These are phyloP conservation scores for Paecilomyces formosus DNA, from an alignment of 2,329 filamentous ascomycete genomes.

Conservation along the genomic window DNA sequence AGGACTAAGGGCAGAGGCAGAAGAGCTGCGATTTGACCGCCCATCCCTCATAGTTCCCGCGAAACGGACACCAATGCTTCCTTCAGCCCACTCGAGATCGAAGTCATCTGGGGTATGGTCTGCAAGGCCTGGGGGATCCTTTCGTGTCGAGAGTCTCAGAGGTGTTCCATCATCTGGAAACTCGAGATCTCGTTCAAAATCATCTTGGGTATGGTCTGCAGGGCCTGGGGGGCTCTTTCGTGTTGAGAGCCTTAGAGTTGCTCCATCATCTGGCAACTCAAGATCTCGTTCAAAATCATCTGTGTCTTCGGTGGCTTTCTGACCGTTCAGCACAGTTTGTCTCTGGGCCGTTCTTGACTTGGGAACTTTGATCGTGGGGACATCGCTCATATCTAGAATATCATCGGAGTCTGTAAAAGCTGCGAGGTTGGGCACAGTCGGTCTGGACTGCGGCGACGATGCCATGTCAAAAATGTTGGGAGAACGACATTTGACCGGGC, in stretches of 20 bases:
- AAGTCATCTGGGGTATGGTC: slow-evolving; percentile 63
- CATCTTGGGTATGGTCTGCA: slow-evolving; percentile 54
- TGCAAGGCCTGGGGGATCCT: slow-evolving; percentile 57
- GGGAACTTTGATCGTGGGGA: slow-evolving; percentile 60
- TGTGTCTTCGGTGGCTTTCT: slow-evolving; percentile 29
- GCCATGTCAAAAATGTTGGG: slow-evolving; percentile 20
- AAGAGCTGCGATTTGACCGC: slow-evolving; percentile 77
- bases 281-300: slow-evolving; percentile 69
- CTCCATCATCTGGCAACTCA: slow-evolving; percentile 60
- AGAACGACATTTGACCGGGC: slow-evolving; percentile 28
- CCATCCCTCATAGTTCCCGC: slow-evolving; percentile 75
- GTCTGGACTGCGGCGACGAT: slow-evolving; percentile 46
- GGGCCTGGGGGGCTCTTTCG: slow-evolving; percentile 57
- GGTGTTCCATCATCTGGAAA: slow-evolving; percentile 58
- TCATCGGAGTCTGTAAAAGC: slow-evolving; percentile 56
- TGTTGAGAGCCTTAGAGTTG: slow-evolving; percentile 53
- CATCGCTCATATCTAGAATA: slow-evolving; percentile 56
- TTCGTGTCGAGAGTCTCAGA: slow-evolving; percentile 54
- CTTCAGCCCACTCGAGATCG: slow-evolving; percentile 80
- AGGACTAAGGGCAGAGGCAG: slow-evolving; percentile 81
- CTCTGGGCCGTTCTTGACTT: slow-evolving; percentile 40
- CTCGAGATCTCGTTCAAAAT: slow-evolving; percentile 67
- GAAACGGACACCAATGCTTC: slow-evolving; percentile 83
- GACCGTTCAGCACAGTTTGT: background rate
- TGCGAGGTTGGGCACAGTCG: slow-evolving; percentile 50